phyloP scores from a whole-genome alignment of 2,329 filamentous ascomycete species.

The Colletotrichum tropicicola region DNA sequence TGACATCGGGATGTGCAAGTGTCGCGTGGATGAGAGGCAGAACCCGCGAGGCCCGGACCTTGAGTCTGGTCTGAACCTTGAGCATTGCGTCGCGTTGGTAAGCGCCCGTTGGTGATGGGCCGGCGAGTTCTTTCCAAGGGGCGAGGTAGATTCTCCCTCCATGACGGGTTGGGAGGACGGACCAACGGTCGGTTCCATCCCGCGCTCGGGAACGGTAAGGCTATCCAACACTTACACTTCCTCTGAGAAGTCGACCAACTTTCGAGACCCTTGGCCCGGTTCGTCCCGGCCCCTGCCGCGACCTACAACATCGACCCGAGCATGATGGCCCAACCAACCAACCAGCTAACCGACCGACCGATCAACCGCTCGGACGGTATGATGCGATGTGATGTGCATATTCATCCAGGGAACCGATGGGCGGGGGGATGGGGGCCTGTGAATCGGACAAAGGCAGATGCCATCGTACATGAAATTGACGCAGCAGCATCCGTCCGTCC shows the following conservation, averaged over 20 bases:
- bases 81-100: not conserved
- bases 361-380: not conserved
- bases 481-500: not conserved
- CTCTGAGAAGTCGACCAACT: no score
- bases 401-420: no score
- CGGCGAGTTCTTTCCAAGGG: no score
- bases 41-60: not conserved
- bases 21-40: no score
- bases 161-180: not conserved
- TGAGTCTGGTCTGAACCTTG: no score
- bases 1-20: not conserved
- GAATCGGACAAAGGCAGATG: no score
- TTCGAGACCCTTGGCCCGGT: no score
- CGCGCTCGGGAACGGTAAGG: not conserved
- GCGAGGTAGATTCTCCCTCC: no score
- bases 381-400: no score
- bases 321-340: not conserved
- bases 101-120: not conserved
- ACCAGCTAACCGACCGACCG: not conserved
- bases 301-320: no score
- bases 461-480: not conserved
- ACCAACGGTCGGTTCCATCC: not conserved
- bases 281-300: not conserved
- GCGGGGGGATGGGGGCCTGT: no score
- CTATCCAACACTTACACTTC: not conserved